Evolutionary conservation across 2,329 filamentous ascomycete genomes (phyloP), one percentile per base, ranked within the genome.

Genomic region (Pseudodiploospora longispora): DNA sequence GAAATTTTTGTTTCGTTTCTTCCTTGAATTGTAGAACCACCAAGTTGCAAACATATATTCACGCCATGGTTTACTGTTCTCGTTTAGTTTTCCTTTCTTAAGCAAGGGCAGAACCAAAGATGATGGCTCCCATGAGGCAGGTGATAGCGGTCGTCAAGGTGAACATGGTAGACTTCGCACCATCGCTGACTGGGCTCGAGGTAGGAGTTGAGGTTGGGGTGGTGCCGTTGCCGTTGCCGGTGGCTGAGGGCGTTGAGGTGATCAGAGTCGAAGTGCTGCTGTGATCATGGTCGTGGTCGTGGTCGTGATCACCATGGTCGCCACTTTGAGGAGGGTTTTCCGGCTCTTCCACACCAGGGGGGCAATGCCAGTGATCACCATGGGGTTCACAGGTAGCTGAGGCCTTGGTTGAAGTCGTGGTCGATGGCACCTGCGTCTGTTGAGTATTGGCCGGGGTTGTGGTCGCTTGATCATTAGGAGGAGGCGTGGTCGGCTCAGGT

Each of bases 331-430:
- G 19, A 19, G 19, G 19, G 19, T 19, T 19, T n/a, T 12, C 12
- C 32, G 38, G 46, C 44, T 39, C 40, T 4, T 46, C 31, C 4
- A 52, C 47, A n/a, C 51, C 53, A 3, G 50, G 44, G 8, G 48
- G 50, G 39, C 52, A 55, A 42, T 53, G 47, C 44, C 41, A 48
- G 47, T 47, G 39, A 40, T 46, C 40, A 5, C n/a, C 10, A 33
- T 48, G 36, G 12, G 47, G 47, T 3, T 40, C 43, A 38, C 52
- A 52, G 34, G 49, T 43, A 29, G 46, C 46, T 27, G 30, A 42
- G 6, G 31, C 29, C 19, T 41, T 32, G 28, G 42, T 35, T 8
- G 19, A 19, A 19, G 19, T 48, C 33, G 27, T 47, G 27, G 36
- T 42, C 42, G 9, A 33, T 30, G 9, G 28, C 36, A 38, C n/a